Evolutionary conservation across 2,329 filamentous ascomycete species (phyloP).

Genomic region (Thelonectria rubi): DNA sequence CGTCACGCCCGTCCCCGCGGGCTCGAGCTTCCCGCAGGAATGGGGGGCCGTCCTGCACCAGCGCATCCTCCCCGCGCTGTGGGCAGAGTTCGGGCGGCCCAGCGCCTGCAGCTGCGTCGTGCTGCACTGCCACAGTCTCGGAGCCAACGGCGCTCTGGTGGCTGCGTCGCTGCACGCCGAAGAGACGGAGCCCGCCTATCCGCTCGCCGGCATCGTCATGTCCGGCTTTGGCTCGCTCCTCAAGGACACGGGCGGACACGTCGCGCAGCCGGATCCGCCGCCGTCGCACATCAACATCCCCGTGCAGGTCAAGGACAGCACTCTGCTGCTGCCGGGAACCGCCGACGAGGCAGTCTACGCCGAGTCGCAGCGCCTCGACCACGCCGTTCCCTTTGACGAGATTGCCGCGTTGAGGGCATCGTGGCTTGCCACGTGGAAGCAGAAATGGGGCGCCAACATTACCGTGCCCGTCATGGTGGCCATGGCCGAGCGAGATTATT

Average conservation of each 20-base stretch:
- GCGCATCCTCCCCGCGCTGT: constrained; percentile 32
- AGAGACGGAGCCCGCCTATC: constrained; percentile 11
- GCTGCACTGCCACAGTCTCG: constrained; percentile 34
- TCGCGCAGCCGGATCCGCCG: constrained; percentile 18
- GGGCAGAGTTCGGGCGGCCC: constrained; percentile 25
- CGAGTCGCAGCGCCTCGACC: constrained; percentile 27
- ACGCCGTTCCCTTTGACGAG: constrained; percentile 31
- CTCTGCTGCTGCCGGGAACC: constrained; percentile 30
- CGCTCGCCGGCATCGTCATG: constrained; percentile 29
- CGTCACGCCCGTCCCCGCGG: constrained; percentile 23
- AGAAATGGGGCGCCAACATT: constrained; percentile 31
- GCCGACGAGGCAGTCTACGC: constrained; percentile 29
- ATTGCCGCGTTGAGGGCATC: constrained; percentile 21
- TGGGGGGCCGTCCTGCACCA: constrained; percentile 27
- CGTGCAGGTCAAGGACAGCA: constrained; percentile 29
- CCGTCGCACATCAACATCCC: constrained; percentile 30
- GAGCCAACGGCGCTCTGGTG: constrained; percentile 29
- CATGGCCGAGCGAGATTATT: constrained; percentile 27
- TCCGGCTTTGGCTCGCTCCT: constrained; percentile 32
- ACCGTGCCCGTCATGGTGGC: constrained; percentile 30
- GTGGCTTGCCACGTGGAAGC: constrained; percentile 32
- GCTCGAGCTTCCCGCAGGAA: constrained; percentile 33
- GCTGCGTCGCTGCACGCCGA: constrained; percentile 29
- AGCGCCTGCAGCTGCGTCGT: constrained; percentile 33
- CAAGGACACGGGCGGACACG: constrained; percentile 26